A percentile compares a stretch with the other conserved stretches of the same genome.
Evolutionary conservation across 2,329 filamentous ascomycete species (phyloP).

Genomic region (Exserohilum turcica): DNA sequence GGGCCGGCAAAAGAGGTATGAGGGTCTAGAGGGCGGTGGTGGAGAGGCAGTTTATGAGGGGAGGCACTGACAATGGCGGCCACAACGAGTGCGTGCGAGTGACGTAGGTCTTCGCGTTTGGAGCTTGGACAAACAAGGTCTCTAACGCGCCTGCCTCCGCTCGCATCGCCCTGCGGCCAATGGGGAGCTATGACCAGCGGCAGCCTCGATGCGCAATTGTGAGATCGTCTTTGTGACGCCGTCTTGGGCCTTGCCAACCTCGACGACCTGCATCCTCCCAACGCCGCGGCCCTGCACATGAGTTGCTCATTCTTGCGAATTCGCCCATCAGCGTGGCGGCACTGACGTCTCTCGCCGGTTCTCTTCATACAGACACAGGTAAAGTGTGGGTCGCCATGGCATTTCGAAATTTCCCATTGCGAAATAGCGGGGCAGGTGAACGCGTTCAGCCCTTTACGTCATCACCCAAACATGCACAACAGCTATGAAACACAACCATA

Average conservation of each 20-base stretch:
- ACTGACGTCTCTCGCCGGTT: not conserved
- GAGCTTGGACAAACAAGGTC: constrained; percentile 26
- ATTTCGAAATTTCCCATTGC: constrained; percentile 37
- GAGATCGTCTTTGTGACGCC: constrained; percentile 24
- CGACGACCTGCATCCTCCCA: constrained; percentile 1
- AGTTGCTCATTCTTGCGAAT: not conserved
- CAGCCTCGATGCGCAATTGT: constrained; percentile 28
- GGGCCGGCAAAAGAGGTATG: constrained; percentile 13
- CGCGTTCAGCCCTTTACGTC: constrained; percentile 19
- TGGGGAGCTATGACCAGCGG: constrained; percentile 19
- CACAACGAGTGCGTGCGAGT: constrained; percentile 22
- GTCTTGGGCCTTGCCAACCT: constrained; percentile 7
- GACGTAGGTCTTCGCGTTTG: constrained; percentile 40
- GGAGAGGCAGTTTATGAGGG: constrained; percentile 32
- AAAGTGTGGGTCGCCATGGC: constrained; percentile 25
- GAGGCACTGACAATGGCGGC: constrained; percentile 32
- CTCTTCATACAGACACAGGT: not conserved
- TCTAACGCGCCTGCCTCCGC: constrained; percentile 23
- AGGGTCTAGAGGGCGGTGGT: constrained; percentile 17
- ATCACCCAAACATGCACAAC: constrained; percentile 22
- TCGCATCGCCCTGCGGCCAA: constrained; percentile 23
- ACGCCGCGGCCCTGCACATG: not conserved
- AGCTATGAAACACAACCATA: constrained; percentile 15
- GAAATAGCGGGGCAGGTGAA: constrained; percentile 7
- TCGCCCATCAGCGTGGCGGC: not conserved